Evolutionary conservation across 1,139 yeast species (phyloP).

Genomic region (Geotrichum armillariae): DNA sequence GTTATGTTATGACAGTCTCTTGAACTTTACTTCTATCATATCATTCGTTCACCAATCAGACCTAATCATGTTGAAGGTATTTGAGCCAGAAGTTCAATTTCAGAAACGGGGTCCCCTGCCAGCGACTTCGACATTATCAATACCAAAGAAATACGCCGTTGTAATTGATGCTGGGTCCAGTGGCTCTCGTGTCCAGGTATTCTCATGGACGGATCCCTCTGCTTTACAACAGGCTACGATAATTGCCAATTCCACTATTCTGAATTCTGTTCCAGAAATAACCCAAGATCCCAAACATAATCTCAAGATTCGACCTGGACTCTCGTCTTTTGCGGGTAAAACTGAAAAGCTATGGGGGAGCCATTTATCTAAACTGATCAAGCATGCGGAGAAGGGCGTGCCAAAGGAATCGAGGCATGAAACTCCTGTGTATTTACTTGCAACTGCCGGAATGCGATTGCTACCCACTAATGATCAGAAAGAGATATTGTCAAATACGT

Average conservation of each 20-base stretch:
- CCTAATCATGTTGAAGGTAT: background rate
- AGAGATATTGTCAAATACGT: conserved; percentile 51
- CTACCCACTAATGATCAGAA: conserved; percentile 58
- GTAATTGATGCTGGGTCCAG: conserved; percentile 83
- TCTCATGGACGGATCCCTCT: conserved; percentile 59
- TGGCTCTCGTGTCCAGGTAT: conserved; percentile 75
- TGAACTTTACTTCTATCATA: background rate
- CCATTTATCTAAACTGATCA: conserved; percentile 57
- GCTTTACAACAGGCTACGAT: conserved; percentile 5
- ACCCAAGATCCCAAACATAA: conserved; percentile 51
- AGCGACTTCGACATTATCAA: background rate
- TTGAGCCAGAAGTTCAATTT: conserved; percentile 1
- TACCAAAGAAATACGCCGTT: conserved; percentile 55
- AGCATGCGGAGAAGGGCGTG: conserved; percentile 56
- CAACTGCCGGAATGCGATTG: conserved; percentile 84
- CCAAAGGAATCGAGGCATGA: conserved; percentile 63
- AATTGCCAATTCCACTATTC: conserved; percentile 13
- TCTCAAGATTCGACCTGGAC: conserved; percentile 65
- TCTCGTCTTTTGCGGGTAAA: conserved; percentile 51
- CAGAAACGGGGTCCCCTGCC: conserved; percentile 8
- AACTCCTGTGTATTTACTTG: conserved; percentile 77
- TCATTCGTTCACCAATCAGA: background rate
- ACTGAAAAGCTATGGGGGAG: conserved; percentile 51
- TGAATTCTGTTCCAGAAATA: conserved; percentile 40
- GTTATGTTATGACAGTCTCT: background rate